Percentiles rank a stretch among this genome's conserved stretches.
Conservation (phyloP, 768 basidiomycete genomes). For the Dentipellis fragilis region DNA sequence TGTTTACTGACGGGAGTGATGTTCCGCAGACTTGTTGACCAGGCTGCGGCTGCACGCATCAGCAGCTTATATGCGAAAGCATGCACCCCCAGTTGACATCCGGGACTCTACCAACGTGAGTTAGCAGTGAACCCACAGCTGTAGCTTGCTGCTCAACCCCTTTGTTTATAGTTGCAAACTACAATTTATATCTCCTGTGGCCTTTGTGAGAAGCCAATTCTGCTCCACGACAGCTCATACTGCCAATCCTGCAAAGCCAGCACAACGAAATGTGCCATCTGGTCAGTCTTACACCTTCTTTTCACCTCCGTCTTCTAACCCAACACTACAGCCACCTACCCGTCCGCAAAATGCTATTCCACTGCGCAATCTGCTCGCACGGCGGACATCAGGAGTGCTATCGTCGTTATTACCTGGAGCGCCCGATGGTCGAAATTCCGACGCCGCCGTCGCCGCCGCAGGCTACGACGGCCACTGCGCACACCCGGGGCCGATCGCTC, state of each 20-base stretch:
- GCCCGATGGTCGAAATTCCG: conserved; percentile 41
- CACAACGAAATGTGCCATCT: conserved; percentile 54
- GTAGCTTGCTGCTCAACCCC: not conserved
- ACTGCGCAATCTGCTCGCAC: conserved; percentile 68
- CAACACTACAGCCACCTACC: conserved; percentile 53
- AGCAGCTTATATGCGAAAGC: conserved; percentile 71
- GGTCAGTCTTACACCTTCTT: conserved; percentile 33
- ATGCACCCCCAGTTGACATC: conserved; percentile 40
- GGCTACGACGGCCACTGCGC: conserved; percentile 4
- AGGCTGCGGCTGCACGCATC: conserved; percentile 52
- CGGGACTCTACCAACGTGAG: conserved; percentile 44
- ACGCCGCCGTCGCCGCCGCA: conserved; percentile 16
- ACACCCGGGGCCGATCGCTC: conserved; percentile 10
- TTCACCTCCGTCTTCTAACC: conserved; percentile 2
- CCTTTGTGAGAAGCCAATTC: conserved; percentile 58
- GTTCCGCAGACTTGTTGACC: conserved; percentile 44
- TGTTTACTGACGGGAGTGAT: not conserved
- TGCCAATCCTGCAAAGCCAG: conserved; percentile 46
- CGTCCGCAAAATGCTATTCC: conserved; percentile 58
- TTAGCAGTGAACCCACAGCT: not conserved
- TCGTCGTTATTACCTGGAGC: conserved; percentile 50
- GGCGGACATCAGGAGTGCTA: conserved; percentile 80
- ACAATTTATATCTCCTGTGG: conserved; percentile 62
- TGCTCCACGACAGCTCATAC: conserved; percentile 38
- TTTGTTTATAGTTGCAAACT: conserved; percentile 48